Conservation (phyloP, 371 early-diverging fungal species). For the Circinella minor region DNA sequence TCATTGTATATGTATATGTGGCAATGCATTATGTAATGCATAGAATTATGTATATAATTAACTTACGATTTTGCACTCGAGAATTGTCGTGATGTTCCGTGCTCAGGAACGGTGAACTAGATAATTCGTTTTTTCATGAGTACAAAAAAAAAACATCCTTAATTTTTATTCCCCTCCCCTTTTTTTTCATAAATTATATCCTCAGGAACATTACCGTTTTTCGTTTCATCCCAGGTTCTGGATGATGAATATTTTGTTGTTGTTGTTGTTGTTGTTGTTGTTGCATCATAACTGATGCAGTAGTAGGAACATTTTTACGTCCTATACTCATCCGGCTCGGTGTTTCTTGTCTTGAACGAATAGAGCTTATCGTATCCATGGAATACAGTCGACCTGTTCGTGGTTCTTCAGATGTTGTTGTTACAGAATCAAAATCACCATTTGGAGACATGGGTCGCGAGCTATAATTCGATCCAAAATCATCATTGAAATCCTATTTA, state of each 20-base stretch:
- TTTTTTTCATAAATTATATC: neutral
- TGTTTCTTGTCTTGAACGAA: slow-evolving; percentile 8
- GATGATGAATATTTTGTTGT: slow-evolving; percentile 11
- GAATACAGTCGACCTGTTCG: slow-evolving; percentile 6
- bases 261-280: neutral
- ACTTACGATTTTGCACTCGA: slow-evolving; percentile 8
- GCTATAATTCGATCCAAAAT: slow-evolving; percentile 5
- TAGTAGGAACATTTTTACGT: slow-evolving; percentile 13
- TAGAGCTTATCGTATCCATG: slow-evolving; percentile 11
- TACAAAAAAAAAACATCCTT: neutral
- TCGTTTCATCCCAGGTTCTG: slow-evolving; percentile 7
- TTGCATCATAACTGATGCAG: slow-evolving; percentile 14
- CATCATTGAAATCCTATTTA: slow-evolving; percentile 4
- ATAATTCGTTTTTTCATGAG: neutral
- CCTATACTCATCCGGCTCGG: slow-evolving; percentile 10
- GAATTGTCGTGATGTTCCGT: neutral
- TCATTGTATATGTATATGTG: neutral
- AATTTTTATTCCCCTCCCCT: neutral
- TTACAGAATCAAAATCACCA: slow-evolving; percentile 12
- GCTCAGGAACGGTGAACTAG: slow-evolving; percentile 2
- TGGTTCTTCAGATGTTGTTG: slow-evolving; percentile 5
- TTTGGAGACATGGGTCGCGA: slow-evolving; percentile 8
- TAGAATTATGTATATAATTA: neutral
- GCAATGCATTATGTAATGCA: neutral
- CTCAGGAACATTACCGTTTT: slow-evolving; percentile 5